Percentiles rank a stretch among this genome's conserved stretches.
phyloP scores from a whole-genome alignment of 306 rosid species.

The Acacia crassicarpa region DNA sequence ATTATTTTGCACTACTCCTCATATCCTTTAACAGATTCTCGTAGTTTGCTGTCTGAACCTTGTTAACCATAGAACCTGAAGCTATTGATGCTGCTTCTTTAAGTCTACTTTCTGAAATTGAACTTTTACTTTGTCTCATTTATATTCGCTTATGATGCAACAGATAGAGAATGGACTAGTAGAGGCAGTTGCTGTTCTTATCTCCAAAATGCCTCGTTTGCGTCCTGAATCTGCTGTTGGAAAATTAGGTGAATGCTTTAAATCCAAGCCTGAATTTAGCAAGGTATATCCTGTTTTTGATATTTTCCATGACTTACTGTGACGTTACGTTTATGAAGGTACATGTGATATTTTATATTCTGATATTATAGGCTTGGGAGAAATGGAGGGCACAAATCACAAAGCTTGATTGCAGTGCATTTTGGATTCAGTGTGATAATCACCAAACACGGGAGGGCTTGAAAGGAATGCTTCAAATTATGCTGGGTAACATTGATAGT shows the following conservation, averaged over 20 bases:
- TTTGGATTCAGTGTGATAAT: constrained; percentile 83
- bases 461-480: constrained; percentile 80
- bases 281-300: constrained; percentile 51
- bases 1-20: not conserved
- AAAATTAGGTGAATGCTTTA: constrained; percentile 74
- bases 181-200: constrained; percentile 85
- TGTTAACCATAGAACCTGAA: constrained; percentile 5
- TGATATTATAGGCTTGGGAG: constrained; percentile 80
- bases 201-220: constrained; percentile 84
- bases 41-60: not conserved
- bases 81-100: constrained; percentile 18
- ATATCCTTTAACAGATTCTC: not conserved
- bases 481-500: constrained; percentile 73
- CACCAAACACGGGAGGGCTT: constrained; percentile 71
- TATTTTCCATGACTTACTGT: not conserved
- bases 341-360: constrained; percentile 25
- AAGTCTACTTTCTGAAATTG: not conserved
- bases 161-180: constrained; percentile 93
- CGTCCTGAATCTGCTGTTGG: constrained; percentile 65
- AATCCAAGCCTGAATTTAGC: constrained; percentile 81
- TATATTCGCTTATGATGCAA: constrained; percentile 25
- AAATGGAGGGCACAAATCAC: constrained; percentile 86
- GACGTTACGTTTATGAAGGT: not conserved
- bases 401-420: constrained; percentile 79
- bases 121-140: constrained; percentile 30